Base-by-base conservation (phyloP, 2,329 filamentous ascomycete species). In the Seiridium unicorne region DNA sequence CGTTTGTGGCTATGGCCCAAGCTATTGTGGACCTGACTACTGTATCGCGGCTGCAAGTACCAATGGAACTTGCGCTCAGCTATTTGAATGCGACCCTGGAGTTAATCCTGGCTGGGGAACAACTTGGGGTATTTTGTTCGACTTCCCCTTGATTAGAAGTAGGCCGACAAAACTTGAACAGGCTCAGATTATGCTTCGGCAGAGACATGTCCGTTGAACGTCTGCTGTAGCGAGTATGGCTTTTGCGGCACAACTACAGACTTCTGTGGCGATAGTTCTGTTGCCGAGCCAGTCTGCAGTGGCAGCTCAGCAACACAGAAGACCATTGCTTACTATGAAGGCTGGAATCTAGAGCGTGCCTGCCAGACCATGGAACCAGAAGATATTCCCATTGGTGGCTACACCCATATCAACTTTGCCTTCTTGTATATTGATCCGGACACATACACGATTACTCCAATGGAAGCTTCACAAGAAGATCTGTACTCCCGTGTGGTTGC, bases 381-480 rank as follows among this genome's bases (percentile, higher is more conserved):
- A 34, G 51, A 71, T 26, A 69, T 75, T 32, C 68, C 65, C 9
- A 6, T 63, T 5, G 65, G 64, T 10, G 55, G 49, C 1, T 70
- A 69, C 51, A 74, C 73, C 1, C 73, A 76, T 54, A 57, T 77
- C 44, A 71, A 69, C 60, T 72, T 70, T 55, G 67, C 71, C 2
- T 78, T 78, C 63, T 67, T 69, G 3, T 63, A 65, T 26, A 69
- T 77, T 54, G 59, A 76, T 60, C 71, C 74, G 0, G 51, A 47
- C 26, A 47, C 38, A 6, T 56, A 32, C n/a, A 5, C 13, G n/a
- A 38, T 56, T 32, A 42, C 32, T 5, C 38, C 42, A 26, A 56
- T 48, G 36, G 26, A 46, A 18, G 32, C 10, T 31, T 7, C 7
- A 18, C 10, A 34, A 7, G 32, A 13, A 32, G 32, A 32, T 10